Conservation (phyloP, 2,329 filamentous ascomycete species). For the Cordyceps militaris region DNA sequence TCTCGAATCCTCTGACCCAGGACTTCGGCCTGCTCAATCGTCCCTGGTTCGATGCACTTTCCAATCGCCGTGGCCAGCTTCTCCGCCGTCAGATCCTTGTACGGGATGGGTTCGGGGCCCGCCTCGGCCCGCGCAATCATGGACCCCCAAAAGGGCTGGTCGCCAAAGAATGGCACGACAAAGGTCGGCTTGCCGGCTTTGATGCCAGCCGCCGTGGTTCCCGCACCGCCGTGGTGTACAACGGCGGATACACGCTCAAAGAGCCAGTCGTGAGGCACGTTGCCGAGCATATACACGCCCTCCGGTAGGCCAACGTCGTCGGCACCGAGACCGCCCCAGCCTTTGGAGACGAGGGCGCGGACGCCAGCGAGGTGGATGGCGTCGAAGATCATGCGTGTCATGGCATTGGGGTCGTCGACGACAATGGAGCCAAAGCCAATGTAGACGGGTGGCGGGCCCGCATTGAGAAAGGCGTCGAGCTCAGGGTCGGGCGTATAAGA, state of each 20-base stretch:
- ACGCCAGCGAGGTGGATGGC: constrained; percentile 60
- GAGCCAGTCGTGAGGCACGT: constrained; percentile 83
- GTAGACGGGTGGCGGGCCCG: constrained; percentile 67
- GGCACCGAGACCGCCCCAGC: constrained; percentile 78
- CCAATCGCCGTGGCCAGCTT: constrained; percentile 59
- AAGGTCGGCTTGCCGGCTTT: constrained; percentile 72
- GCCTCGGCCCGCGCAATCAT: constrained; percentile 69
- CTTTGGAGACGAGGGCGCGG: constrained; percentile 77
- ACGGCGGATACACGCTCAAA: constrained; percentile 76
- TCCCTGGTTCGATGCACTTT: constrained; percentile 53
- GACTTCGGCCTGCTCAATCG: constrained; percentile 46
- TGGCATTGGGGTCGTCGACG: constrained; percentile 63
- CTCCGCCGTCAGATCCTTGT: constrained; percentile 59
- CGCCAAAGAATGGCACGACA: constrained; percentile 80
- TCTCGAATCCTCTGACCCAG: constrained; percentile 59
- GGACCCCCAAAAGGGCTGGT: constrained; percentile 76
- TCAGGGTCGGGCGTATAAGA: constrained; percentile 60
- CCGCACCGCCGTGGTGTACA: constrained; percentile 81
- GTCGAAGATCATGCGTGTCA: constrained; percentile 67
- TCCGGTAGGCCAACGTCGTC: constrained; percentile 64
- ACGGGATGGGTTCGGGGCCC: constrained; percentile 62
- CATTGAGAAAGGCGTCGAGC: constrained; percentile 57
- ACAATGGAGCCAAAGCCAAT: constrained; percentile 82
- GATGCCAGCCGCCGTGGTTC: constrained; percentile 83
- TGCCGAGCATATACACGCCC: constrained; percentile 75